A percentile compares a stretch with the other conserved stretches of the same genome.
phyloP scores from a whole-genome alignment of 768 basidiomycete genomes.

The Leccinum incarnatum region DNA sequence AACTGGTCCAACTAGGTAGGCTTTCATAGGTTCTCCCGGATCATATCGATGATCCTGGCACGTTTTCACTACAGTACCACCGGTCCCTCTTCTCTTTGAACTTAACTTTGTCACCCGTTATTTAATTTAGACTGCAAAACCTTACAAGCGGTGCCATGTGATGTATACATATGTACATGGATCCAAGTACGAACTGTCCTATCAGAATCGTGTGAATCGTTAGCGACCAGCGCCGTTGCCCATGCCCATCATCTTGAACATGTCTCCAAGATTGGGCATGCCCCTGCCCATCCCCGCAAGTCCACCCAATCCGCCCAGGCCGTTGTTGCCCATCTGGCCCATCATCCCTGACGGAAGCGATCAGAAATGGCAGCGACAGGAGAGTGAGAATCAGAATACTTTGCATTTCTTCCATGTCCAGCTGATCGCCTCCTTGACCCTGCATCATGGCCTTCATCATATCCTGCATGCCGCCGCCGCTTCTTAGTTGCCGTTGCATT shows the following conservation, averaged over 20 bases:
- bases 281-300: slow-evolving; percentile 53
- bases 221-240: slow-evolving; percentile 44
- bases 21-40: slow-evolving; percentile 18
- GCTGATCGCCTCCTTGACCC: slow-evolving; percentile 83
- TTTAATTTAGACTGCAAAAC: slow-evolving; percentile 15
- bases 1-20: slow-evolving; percentile 29
- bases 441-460: slow-evolving; percentile 99
- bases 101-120: slow-evolving; percentile 28
- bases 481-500: slow-evolving; percentile 77
- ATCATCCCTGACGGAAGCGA: slow-evolving; percentile 65
- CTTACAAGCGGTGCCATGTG: slow-evolving; percentile 18
- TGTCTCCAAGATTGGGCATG: slow-evolving; percentile 69
- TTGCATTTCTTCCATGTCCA: slow-evolving; percentile 95
- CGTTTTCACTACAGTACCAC: slow-evolving; percentile 6
- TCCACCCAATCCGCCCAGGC: slow-evolving; percentile 50
- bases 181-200: slow-evolving; percentile 11
- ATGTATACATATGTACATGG: slow-evolving; percentile 10
- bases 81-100: slow-evolving; percentile 14
- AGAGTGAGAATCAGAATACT: slow-evolving; percentile 43
- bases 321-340: slow-evolving; percentile 74
- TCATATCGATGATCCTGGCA: slow-evolving; percentile 11
- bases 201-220: slow-evolving; percentile 6
- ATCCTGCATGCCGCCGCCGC: slow-evolving; percentile 90
- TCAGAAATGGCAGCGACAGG: slow-evolving; percentile 6
- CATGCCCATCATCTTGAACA: slow-evolving; percentile 91